phyloP scores from a whole-genome alignment of 257 asterid species.

The Anisodus acutangulus region DNA sequence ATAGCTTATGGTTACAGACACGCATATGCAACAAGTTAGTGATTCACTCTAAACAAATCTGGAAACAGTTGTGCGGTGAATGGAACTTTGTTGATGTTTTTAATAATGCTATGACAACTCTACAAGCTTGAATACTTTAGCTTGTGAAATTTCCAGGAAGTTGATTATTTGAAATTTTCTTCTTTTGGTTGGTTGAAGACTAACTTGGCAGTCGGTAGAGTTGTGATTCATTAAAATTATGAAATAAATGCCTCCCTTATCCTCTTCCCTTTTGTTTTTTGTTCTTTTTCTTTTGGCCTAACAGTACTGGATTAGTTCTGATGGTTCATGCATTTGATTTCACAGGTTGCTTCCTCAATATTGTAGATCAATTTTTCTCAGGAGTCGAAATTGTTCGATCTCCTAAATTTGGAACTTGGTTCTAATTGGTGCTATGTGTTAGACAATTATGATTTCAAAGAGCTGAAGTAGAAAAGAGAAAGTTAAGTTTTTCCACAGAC shows the following conservation, averaged over 20 bases:
- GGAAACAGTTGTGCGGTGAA: not conserved
- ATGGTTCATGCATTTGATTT: not conserved
- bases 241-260: not conserved
- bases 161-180: too few relatives aligned
- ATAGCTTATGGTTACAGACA: not conserved
- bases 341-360: constrained; percentile 15
- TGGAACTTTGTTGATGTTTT: not conserved
- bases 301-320: not conserved
- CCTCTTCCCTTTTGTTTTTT: not conserved
- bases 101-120: not conserved
- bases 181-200: not conserved
- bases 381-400: not conserved
- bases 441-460: constrained; percentile 36
- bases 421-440: constrained; percentile 27
- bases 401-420: not conserved
- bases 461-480: constrained; percentile 34
- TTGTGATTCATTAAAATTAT: not conserved
- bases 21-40: not conserved
- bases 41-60: not conserved
- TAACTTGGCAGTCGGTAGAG: too few relatives aligned
- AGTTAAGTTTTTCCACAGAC: constrained; percentile 34
- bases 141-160: not conserved
- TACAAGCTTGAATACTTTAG: constrained; percentile 4
- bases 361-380: not conserved
- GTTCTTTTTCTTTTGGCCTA: not conserved